Conservation (phyloP, 2,329 filamentous ascomycete genomes). For the Verticillium nonalfalfae region DNA sequence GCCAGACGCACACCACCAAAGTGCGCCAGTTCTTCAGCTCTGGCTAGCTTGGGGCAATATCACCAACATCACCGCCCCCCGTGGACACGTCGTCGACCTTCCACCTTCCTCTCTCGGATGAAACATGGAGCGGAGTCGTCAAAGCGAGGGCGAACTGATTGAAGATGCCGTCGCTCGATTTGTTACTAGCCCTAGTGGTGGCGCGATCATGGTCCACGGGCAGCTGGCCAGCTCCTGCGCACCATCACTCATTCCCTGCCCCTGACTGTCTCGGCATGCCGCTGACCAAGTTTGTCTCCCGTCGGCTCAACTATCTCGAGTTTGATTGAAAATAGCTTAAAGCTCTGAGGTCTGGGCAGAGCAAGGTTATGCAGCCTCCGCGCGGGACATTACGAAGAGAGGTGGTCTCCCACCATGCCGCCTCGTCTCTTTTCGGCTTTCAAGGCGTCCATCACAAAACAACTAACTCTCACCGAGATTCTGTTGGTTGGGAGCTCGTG, state of each 20-base stretch:
- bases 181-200: not conserved
- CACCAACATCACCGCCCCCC: not conserved
- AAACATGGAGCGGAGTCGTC: not conserved
- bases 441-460: not conserved
- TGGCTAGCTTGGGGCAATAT: not conserved
- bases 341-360: not conserved
- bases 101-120: not conserved
- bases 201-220: not conserved
- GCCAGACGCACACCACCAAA: not conserved
- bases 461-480: not conserved
- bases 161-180: not conserved
- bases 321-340: not conserved
- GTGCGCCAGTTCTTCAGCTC: not conserved
- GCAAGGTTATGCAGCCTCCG: not conserved
- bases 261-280: not conserved
- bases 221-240: not conserved
- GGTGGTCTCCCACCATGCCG: not conserved
- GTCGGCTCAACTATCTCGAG: not conserved
- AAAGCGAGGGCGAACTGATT: not conserved
- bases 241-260: not conserved
- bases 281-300: not conserved
- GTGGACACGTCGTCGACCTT: not conserved
- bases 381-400: not conserved
- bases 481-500: not conserved
- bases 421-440: not conserved